A percentile compares a stretch with the other conserved stretches of the same genome.
Conservation (phyloP, 345 rosid species). For the Jatropha curcas region DNA sequence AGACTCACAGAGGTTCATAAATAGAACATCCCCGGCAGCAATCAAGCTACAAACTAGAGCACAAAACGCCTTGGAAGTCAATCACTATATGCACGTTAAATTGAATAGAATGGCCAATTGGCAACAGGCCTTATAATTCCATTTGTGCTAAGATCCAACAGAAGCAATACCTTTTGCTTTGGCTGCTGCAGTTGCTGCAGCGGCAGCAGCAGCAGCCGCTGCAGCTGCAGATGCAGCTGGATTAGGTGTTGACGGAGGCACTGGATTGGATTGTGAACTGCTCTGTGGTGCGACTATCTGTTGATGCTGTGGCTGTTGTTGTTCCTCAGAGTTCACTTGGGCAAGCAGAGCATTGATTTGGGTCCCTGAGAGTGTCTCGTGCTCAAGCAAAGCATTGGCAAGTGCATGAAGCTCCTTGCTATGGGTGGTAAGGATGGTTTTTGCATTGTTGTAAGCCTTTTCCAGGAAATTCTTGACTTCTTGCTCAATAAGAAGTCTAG, state of each 20-base stretch:
- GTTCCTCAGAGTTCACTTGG: conserved; percentile 61
- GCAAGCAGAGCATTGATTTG: conserved; percentile 75
- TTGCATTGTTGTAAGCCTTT: conserved; percentile 86
- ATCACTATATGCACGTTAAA: conserved; percentile 36
- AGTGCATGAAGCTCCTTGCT: conserved; percentile 81
- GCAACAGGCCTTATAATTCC: conserved; percentile 16
- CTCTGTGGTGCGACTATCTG: conserved; percentile 46
- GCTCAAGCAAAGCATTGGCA: conserved; percentile 78
- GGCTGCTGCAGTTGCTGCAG: conserved; percentile 63
- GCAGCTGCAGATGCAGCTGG: conserved; percentile 77
- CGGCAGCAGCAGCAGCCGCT: conserved; percentile 51
- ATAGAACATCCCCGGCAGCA: conserved; percentile 22
- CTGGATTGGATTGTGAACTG: conserved; percentile 55
- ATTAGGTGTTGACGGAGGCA: conserved; percentile 73
- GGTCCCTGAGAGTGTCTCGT: conserved; percentile 73
- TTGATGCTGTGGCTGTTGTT: conserved; percentile 49
- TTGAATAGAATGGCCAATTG: conserved; percentile 15
- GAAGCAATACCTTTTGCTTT: conserved; percentile 63
- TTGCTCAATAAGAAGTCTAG: conserved; percentile 85
- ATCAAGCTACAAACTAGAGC: conserved; percentile 23
- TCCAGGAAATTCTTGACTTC: conserved; percentile 74
- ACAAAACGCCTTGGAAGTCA: conserved; percentile 10
- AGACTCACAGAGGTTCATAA: conserved; percentile 24
- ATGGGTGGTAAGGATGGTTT: conserved; percentile 67
- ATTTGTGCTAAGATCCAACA: conserved; percentile 63